phyloP scores from a whole-genome alignment of 2,329 filamentous ascomycete genomes.

The Ascochyta lentis region DNA sequence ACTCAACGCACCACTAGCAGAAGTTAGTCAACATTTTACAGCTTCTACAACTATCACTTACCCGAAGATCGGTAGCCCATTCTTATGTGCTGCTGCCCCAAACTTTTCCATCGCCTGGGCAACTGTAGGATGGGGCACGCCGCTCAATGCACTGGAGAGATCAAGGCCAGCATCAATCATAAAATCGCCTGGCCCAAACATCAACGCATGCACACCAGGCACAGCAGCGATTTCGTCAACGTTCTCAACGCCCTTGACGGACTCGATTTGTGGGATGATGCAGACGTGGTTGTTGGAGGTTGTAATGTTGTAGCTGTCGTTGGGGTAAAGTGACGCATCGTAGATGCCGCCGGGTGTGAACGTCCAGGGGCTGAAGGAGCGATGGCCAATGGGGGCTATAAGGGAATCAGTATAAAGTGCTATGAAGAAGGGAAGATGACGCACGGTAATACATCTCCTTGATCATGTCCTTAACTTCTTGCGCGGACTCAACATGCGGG shows the following conservation, averaged over 20 bases:
- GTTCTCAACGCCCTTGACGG: slow-evolving; percentile 35
- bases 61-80: slow-evolving; percentile 32
- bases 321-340: slow-evolving; percentile 28
- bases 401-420: neutral
- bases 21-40: slow-evolving; percentile 4
- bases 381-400: too few species aligned
- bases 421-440: neutral
- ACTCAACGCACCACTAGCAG: slow-evolving; percentile 24
- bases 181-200: slow-evolving; percentile 37
- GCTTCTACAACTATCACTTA: slow-evolving; percentile 1
- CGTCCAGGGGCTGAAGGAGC: slow-evolving; percentile 26
- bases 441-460: slow-evolving; percentile 32
- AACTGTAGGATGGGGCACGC: slow-evolving; percentile 27
- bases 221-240: slow-evolving; percentile 36
- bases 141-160: slow-evolving; percentile 18
- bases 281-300: slow-evolving; percentile 36
- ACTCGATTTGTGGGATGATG: slow-evolving; percentile 38
- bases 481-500: slow-evolving; percentile 30
- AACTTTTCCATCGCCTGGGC: slow-evolving; percentile 29
- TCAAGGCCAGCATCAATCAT: slow-evolving; percentile 36
- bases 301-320: slow-evolving; percentile 32
- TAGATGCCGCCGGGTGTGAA: slow-evolving; percentile 32
- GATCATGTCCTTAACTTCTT: slow-evolving; percentile 34
- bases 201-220: slow-evolving; percentile 30
- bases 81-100: slow-evolving; percentile 28